Base-by-base conservation (phyloP, 352 stramenopile genomes). In the Thraustochytrium striatum region DNA sequence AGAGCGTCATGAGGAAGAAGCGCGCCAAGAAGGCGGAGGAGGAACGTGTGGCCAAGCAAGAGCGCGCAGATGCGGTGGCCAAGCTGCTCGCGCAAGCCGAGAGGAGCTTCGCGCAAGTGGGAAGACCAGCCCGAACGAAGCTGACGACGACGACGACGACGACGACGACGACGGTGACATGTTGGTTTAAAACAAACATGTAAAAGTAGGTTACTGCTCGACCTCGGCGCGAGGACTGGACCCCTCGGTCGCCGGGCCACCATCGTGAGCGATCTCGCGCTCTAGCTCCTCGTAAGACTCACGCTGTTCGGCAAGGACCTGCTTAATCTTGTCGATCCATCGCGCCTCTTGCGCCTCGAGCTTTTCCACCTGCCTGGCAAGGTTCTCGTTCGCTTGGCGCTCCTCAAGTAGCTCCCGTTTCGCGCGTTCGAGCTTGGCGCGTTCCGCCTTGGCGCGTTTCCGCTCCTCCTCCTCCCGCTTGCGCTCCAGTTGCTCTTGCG, bases 1-100 rank as follows among this genome's bases (percentile, higher is more conserved):
- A 28, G 39, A 82, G 33, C 19, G 53, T 53, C 55, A 78, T 28
- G 69, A 83, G n/a, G 59, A 83, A 30, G 72, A 85, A n/a, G 33
- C 38, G 32, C 35, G n/a, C 41, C 30, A n/a, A 78, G 25, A 39
- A 70, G 13, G 52, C 53, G 35, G 50, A 62, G 78, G 84, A 85
- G 82, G 28, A 50, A 69, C 7, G 39, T 28, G 25, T 43, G 50
- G 25, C 11, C 0, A 39, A 58, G 21, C 41, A 58, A 72, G 65
- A 30, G 9, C 41, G 68, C 41, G 68, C 41, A 72, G 30, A 75
- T 25, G 44, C 44, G 35, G 68, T 75, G 9, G 44, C 58, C 9
- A 30, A 16, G 9, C 35, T 75, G 8, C 65, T 75, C 35, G 25
- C 5, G 8, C 65, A 75, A 25, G 65, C 65, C 21, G 65, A 75